These are phyloP conservation scores for Pyrus betulifolia DNA, from an alignment of 306 rosid genomes.

Conservation along the genomic window DNA sequence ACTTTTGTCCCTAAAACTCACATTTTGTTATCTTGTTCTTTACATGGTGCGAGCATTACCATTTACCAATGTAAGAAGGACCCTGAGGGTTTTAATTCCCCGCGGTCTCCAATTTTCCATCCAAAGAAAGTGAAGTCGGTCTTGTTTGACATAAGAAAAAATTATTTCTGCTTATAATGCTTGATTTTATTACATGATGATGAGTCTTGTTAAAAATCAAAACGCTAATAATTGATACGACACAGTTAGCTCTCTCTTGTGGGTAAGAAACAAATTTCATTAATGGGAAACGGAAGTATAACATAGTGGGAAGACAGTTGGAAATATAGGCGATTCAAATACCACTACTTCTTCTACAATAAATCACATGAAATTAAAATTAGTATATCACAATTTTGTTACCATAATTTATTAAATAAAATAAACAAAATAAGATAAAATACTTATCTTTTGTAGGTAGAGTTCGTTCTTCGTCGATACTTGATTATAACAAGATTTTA, in stretches of 20 bases:
- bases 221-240: not conserved
- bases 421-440: no score
- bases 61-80: not conserved
- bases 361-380: no score
- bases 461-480: no score
- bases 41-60: not conserved
- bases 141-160: not conserved
- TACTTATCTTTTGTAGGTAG: no score
- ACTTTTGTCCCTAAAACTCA: not conserved
- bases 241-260: not conserved
- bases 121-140: not conserved
- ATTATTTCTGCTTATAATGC: not conserved
- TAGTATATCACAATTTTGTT: no score
- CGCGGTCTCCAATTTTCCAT: not conserved
- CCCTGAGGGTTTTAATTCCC: not conserved
- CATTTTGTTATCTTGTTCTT: not conserved
- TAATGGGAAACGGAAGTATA: not conserved
- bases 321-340: no score
- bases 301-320: not conserved
- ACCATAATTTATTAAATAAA: no score
- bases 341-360: no score
- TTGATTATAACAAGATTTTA: no score
- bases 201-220: not conserved
- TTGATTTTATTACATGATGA: not conserved
- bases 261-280: not conserved